These are phyloP conservation scores for Phlebopus sp. DNA, from an alignment of 1,284 basidiomycete genomes.

Conservation along the genomic window DNA sequence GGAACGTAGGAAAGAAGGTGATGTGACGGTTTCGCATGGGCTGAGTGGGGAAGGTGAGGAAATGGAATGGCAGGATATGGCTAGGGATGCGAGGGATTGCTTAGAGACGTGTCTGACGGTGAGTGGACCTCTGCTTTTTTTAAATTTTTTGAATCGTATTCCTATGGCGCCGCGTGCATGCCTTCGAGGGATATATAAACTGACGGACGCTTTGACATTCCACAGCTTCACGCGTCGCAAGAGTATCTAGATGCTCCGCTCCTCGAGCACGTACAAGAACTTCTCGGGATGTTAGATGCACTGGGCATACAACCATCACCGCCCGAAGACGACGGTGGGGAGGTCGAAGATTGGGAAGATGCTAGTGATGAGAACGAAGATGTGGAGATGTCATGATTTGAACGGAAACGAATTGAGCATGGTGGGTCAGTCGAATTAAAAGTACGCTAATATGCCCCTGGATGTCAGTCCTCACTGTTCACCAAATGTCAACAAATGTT, in stretches of 20 bases:
- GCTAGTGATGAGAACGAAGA: constrained; percentile 52
- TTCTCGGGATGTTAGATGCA: constrained; percentile 66
- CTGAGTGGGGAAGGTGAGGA: constrained; percentile 44
- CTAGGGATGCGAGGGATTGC: constrained; percentile 76
- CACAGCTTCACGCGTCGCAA: constrained; percentile 69
- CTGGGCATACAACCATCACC: constrained; percentile 68
- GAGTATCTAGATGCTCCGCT: constrained; percentile 79
- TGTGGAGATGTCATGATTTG: constrained; percentile 55
- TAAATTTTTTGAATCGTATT: neutral
- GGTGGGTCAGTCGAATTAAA: constrained; percentile 2
- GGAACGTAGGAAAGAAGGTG: constrained; percentile 59
- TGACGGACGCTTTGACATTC: constrained; percentile 5
- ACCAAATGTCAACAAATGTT: neutral
- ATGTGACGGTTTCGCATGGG: constrained; percentile 32
- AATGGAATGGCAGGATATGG: constrained; percentile 76
- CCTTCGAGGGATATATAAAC: neutral
- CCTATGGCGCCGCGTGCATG: neutral
- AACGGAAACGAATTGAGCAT: neutral
- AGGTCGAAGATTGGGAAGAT: constrained; percentile 56
- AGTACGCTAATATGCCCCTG: constrained; percentile 8
- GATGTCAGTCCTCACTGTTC: neutral
- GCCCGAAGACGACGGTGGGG: constrained; percentile 47
- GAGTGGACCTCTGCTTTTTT: constrained; percentile 24
- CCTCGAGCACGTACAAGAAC: constrained; percentile 73
- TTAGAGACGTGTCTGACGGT: constrained; percentile 82